phyloP scores from a whole-genome alignment of 1,284 basidiomycete genomes.

The Coriolopsis trogii region DNA sequence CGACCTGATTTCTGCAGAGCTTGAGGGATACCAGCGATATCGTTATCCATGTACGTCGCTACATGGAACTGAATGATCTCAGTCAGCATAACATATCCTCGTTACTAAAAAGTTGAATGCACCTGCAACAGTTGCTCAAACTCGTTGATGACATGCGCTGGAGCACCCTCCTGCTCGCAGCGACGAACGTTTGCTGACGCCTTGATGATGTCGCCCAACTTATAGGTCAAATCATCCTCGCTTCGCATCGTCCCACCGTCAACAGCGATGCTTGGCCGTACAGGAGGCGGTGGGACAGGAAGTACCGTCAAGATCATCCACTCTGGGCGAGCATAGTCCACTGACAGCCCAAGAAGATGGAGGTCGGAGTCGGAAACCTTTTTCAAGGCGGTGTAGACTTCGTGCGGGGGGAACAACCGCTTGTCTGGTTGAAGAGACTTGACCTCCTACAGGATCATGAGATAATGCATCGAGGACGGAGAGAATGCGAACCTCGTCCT shows the following conservation, averaged over 20 bases:
- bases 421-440: slow-evolving; percentile 92
- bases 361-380: slow-evolving; percentile 93
- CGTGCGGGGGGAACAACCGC: slow-evolving; percentile 83
- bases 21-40: slow-evolving; percentile 97
- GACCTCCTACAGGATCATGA: slow-evolving; percentile 67
- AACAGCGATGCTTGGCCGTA: slow-evolving; percentile 95
- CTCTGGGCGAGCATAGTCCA: slow-evolving; percentile 95
- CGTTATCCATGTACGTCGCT: slow-evolving; percentile 99
- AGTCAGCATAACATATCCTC: neutral
- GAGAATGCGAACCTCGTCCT: slow-evolving; percentile 91
- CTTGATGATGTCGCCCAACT: slow-evolving; percentile 97
- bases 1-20: slow-evolving; percentile 97
- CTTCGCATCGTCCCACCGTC: slow-evolving; percentile 96
- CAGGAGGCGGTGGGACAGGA: slow-evolving; percentile 97
- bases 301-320: slow-evolving; percentile 99
- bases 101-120: no score
- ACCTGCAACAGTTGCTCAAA: slow-evolving; percentile 96
- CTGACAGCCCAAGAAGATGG: slow-evolving; percentile 90
- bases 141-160: slow-evolving; percentile 94
- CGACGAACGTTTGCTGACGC: slow-evolving; percentile 91
- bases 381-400: slow-evolving; percentile 91
- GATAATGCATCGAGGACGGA: no score
- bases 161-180: slow-evolving; percentile 96
- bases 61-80: slow-evolving; percentile 79
- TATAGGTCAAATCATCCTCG: slow-evolving; percentile 99